These are phyloP conservation scores for Flaveria trinervia DNA, from an alignment of 129 eudicot species.

Conservation along the genomic window DNA sequence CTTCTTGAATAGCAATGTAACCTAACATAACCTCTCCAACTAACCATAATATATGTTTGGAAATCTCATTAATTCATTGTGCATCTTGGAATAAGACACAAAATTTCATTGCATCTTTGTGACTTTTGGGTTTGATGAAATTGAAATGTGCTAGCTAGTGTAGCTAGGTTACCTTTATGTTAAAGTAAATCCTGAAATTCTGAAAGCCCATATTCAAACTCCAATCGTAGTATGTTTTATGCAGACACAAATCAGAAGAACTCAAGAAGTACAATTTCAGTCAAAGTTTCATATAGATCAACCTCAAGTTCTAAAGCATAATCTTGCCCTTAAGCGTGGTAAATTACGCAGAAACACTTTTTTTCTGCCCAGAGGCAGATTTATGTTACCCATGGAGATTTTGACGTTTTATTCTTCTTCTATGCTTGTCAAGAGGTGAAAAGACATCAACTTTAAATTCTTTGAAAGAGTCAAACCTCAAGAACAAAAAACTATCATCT, in stretches of 20 bases:
- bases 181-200: background rate
- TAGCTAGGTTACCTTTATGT: too few species aligned
- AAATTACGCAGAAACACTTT: constrained; percentile 8
- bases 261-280: constrained; percentile 13
- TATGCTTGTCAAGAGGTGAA: constrained; percentile 20
- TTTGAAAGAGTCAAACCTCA: background rate
- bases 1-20: too few species aligned
- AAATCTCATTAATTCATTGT: too few species aligned
- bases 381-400: constrained; percentile 13
- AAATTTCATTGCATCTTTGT: background rate
- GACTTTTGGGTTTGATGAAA: constrained; percentile 24
- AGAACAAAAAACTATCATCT: background rate
- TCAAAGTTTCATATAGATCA: constrained; percentile 15
- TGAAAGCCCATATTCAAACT: constrained; percentile 23
- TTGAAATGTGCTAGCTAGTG: too few species aligned
- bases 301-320: constrained; percentile 14
- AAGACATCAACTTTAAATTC: constrained; percentile 15
- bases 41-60: too few species aligned
- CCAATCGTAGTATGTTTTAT: constrained; percentile 11
- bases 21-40: too few species aligned
- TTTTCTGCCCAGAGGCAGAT: constrained; percentile 23
- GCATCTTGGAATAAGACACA: too few species aligned
- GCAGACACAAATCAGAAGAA: background rate
- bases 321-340: constrained; percentile 7
- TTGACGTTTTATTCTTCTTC: constrained; percentile 31